phyloP scores from a whole-genome alignment of 345 rosid species.

The Euphorbia lathyris region DNA sequence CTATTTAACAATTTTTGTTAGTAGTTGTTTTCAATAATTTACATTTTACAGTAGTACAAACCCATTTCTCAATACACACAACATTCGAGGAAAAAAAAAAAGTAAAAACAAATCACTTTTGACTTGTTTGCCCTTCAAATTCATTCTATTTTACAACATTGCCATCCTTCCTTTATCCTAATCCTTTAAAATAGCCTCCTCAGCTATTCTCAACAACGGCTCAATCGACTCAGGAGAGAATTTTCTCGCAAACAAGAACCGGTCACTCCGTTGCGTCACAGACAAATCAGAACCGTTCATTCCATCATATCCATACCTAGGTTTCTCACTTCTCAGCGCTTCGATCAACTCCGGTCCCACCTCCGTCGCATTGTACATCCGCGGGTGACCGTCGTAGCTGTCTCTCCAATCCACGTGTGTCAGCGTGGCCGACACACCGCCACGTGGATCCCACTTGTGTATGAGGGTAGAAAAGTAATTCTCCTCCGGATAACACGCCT shows the following conservation, averaged over 20 bases:
- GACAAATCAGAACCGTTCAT: constrained; percentile 42
- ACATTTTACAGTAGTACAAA: not conserved
- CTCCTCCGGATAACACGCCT: constrained; percentile 70
- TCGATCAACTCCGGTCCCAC: constrained; percentile 52
- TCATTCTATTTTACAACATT: not conserved
- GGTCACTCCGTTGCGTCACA: constrained; percentile 29
- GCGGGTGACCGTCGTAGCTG: constrained; percentile 57
- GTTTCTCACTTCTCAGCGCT: constrained; percentile 36
- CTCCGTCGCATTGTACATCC: constrained; percentile 42
- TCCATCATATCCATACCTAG: constrained; percentile 53
- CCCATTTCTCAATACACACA: too few relatives aligned
- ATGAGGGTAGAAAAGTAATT: constrained; percentile 76
- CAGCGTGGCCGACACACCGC: constrained; percentile 56
- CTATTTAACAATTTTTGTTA: too few relatives aligned
- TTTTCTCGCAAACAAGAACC: constrained; percentile 69
- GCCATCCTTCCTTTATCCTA: constrained; percentile 14
- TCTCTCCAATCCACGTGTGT: constrained; percentile 77
- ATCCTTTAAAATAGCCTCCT: constrained; percentile 52
- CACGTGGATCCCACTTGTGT: constrained; percentile 54
- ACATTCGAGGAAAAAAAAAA: not conserved
- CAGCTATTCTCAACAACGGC: constrained; percentile 45
- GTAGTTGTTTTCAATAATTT: not conserved
- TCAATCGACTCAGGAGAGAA: constrained; percentile 41
- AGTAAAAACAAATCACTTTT: not conserved
- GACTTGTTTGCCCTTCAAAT: not conserved